A percentile compares a stretch with the other conserved stretches of the same genome.
These are phyloP conservation scores for Fomitopsis palustris DNA, from an alignment of 1,284 basidiomycete species.

Conservation along the genomic window DNA sequence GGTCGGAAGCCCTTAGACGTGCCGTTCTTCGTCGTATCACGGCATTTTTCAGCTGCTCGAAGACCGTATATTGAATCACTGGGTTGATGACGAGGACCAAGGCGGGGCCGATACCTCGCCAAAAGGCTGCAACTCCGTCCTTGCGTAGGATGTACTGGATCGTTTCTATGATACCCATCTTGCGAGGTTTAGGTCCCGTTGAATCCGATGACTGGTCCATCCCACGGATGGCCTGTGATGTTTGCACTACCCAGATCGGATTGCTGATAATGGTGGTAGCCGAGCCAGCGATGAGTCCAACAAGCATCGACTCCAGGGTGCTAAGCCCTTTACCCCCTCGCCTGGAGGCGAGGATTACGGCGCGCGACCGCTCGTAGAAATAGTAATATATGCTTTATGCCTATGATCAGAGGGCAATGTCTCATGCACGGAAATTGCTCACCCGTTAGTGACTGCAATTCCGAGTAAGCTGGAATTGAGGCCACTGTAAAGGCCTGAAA, in stretches of 20 bases:
- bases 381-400: conserved; percentile 64
- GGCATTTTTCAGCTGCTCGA: conserved; percentile 84
- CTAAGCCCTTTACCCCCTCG: conserved; percentile 65
- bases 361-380: conserved; percentile 74
- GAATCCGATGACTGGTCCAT: conserved; percentile 34
- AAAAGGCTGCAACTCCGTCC: conserved; percentile 82
- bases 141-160: conserved; percentile 71
- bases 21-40: conserved; percentile 58
- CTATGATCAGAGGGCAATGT: neutral
- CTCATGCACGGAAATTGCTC: conserved; percentile 8
- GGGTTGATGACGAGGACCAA: conserved; percentile 94
- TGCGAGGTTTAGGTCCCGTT: conserved; percentile 34
- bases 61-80: conserved; percentile 87
- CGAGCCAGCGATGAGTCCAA: conserved; percentile 83
- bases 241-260: conserved; percentile 96
- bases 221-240: conserved; percentile 80
- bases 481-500: conserved; percentile 86
- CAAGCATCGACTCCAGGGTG: conserved; percentile 87
- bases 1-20: conserved; percentile 45
- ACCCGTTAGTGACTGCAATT: conserved; percentile 94
- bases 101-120: conserved; percentile 95
- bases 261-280: conserved; percentile 91
- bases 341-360: conserved; percentile 53
- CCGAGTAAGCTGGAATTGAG: conserved; percentile 85
- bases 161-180: conserved; percentile 68